Evolutionary conservation across 768 basidiomycete genomes (phyloP), one percentile per base, ranked within the genome.

Genomic region (Rhizopogon vulgaris): DNA sequence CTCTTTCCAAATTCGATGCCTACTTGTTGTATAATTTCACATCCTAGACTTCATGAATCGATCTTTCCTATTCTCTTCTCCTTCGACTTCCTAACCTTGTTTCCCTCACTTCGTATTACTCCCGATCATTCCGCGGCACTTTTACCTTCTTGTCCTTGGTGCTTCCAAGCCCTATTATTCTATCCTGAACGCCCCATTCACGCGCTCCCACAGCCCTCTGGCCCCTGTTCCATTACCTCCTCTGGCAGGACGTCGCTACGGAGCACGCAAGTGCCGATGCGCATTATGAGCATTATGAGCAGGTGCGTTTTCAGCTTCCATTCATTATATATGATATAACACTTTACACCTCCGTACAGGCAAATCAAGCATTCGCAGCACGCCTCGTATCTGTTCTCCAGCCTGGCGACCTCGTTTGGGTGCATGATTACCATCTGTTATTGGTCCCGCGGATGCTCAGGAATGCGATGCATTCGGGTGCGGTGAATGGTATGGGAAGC

Each of bases 171-270:
- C 3, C 4, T 22, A 11, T 7, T 6, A 40, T 11, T 8, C 17
- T 18, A 40, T 22, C 14, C 4, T 47, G 3, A 15, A 52, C 51
- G 1, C 24, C 22, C 5, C 12, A 4, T 48, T 38, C 7, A 24
- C n/a, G 39, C 17, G 47, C 17, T 24, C 15, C 47, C 22, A 0
- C 61, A 95, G 93, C 85, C 37, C 83, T 99, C 40, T 99, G 95
- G 94, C 95, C 95, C 1, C 73, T 97, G 38, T 96, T 98, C 80
- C 96, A 98, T 72, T 98, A 98, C 67, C 82, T 98, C 52, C 85
- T 97, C 51, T 96, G 94, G 89, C 94, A 95, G 67, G 96, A 98
- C 65, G 91, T 94, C 53, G 88, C 89, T 8, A 86, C 86, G 25
- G 90, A 93, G 61, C 88, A 90, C 59, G 84, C 88, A 1, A 87